Base-by-base conservation (phyloP, 306 rosid species). In the Medicago arabica region DNA sequence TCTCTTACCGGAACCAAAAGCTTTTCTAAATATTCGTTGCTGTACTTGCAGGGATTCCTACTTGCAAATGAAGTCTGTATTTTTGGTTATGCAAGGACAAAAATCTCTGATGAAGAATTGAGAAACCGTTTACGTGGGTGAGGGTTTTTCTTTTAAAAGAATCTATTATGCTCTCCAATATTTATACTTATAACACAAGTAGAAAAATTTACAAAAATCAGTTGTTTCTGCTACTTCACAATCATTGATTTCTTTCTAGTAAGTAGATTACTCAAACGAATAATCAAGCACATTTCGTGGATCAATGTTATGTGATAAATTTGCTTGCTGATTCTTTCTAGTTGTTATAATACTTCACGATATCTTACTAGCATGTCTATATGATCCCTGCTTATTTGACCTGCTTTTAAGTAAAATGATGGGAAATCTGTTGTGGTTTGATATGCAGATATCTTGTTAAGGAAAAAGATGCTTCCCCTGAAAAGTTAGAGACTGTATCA, bases 61-160 rank as follows among this genome's bases (percentile, higher is more conserved):
- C 86, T 68, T 38, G 80, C 89, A 38, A 70, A 86, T 72, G 97
- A 92, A 81, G 96, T 92, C 83, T 86, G 83, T 84, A 90, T 95
- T 71, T 95, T 95, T 87, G 99, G 99, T 67, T 95, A 95, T 83
- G 97, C 99, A 39, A 95, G 99, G 81, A 78, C 93, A 65, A 90
- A 90, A 85, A 90, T 95, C 68, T 81, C 97, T 19, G 88, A 88
- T 79, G 91, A 88, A 18, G 99, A 95, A 41, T 86, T 95, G 75
- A 86, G 97, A 87, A 78, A 71, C 79, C 96, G 99, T 84, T 66
- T 95, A 62, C 89, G 54, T 4, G 88, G 96, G 99, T 92, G 78
- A 87, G 93, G 18, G n/a, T n/a, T 63, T 51, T 81, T 62, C 7
- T 64, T n/a, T n/a, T n/a, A n/a, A n/a, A n/a, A n/a, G n/a, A n/a